These are phyloP conservation scores for Phylloporus sp. DNA, from an alignment of 1,284 basidiomycete species.

Conservation along the genomic window DNA sequence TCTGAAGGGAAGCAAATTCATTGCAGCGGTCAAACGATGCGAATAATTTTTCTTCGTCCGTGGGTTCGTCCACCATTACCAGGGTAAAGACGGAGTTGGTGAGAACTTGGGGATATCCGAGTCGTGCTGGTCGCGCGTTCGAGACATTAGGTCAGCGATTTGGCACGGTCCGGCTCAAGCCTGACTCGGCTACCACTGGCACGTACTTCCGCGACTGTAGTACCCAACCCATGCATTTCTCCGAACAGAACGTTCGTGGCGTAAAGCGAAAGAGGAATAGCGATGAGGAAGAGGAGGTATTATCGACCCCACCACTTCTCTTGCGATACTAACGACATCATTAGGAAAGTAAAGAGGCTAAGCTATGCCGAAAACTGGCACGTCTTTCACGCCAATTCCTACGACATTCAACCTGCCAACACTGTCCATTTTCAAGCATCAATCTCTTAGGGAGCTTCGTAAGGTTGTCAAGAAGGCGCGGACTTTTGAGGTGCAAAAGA, in stretches of 20 bases:
- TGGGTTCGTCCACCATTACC: conserved; percentile 41
- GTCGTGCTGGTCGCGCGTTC: no score
- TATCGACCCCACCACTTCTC: neutral
- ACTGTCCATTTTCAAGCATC: conserved; percentile 53
- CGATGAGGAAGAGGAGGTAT: conserved; percentile 22
- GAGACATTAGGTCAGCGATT: conserved; percentile 30
- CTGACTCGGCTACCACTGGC: no score
- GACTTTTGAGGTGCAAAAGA: conserved; percentile 81
- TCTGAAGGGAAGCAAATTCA: conserved; percentile 61
- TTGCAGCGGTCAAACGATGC: conserved; percentile 64
- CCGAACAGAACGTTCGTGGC: conserved; percentile 6
- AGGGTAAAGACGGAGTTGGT: neutral
- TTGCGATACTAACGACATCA: conserved; percentile 9
- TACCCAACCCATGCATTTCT: conserved; percentile 13
- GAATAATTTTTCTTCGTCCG: conserved; percentile 48
- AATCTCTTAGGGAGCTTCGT: conserved; percentile 65
- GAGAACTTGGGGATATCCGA: no score
- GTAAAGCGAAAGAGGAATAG: conserved; percentile 27
- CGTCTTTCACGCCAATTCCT: conserved; percentile 37
- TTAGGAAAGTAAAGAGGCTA: conserved; percentile 22
- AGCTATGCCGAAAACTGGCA: conserved; percentile 43
- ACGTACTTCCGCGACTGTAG: no score
- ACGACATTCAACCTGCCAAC: conserved; percentile 14
- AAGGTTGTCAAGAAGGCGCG: conserved; percentile 83
- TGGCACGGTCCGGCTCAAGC: no score